phyloP scores from a whole-genome alignment of 345 rosid species.

The Boechera divaricarpa region DNA sequence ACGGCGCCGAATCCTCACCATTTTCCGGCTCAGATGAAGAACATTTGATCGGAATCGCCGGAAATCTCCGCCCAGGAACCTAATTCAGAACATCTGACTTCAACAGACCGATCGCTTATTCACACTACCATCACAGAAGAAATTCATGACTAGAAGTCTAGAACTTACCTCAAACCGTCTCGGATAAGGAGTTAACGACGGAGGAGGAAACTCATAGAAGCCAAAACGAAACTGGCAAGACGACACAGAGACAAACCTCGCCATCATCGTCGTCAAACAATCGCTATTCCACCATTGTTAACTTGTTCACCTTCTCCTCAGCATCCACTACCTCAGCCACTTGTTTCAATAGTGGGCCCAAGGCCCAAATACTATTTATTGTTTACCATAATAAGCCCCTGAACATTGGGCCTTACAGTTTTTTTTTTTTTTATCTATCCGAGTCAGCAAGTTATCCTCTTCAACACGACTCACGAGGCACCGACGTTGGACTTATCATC shows the following conservation, averaged over 20 bases:
- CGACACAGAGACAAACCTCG: constrained; percentile 52
- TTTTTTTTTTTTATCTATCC: constrained; percentile 26
- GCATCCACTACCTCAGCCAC: constrained; percentile 3
- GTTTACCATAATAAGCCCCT: background rate
- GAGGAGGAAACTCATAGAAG: constrained; percentile 38
- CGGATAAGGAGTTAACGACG: constrained; percentile 18
- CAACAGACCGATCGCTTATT: constrained; percentile 18
- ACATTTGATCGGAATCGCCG: constrained; percentile 54
- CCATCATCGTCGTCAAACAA: constrained; percentile 45
- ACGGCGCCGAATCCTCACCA: constrained; percentile 51
- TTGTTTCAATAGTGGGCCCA: constrained; percentile 27
- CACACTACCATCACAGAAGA: constrained; percentile 16
- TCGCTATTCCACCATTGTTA: constrained; percentile 20
- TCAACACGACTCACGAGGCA: constrained; percentile 42
- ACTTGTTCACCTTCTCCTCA: constrained; percentile 23
- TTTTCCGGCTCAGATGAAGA: constrained; percentile 52
- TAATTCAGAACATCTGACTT: constrained; percentile 28
- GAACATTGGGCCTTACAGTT: background rate
- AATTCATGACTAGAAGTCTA: background rate
- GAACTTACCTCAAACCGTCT: constrained; percentile 48
- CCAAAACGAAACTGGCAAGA: constrained; percentile 44
- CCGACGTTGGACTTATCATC: constrained; percentile 36
- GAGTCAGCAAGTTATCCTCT: constrained; percentile 47
- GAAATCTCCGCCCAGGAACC: constrained; percentile 45
- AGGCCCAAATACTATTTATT: fast-evolving